Evolutionary conservation across 2,329 filamentous ascomycete genomes (phyloP), one percentile per base, ranked within the genome.

Genomic region (Cytospora paraplurivora): DNA sequence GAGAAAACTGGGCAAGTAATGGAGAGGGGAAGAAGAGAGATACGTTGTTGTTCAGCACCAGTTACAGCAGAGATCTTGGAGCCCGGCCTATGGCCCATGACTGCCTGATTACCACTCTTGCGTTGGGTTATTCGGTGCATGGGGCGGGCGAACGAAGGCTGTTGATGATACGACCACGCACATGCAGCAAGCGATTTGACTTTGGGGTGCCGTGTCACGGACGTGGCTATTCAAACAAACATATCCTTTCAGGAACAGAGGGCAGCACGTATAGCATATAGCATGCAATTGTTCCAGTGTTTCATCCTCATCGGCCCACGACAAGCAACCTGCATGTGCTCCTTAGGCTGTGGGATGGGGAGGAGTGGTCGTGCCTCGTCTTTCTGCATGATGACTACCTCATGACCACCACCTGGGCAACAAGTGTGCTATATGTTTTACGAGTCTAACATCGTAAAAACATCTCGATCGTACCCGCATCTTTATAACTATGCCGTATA

Each of bases 1-100:
- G 64, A 83, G 81, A 72, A 90, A 88, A 78, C 86, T 93, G 69
- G 54, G 64, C 13, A 33, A 64, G 57, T 64, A 34, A 63, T 12
- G 44, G 7, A 19, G 44, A 21, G n/a, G 7, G 8, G 7, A 7
- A 47, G 12, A 1, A 47, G n/a, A 19, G 21, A 21, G 1, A 1
- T 8, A 11, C n/a, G 19, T 10, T 47, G 44, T 17, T 8, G 44
- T 4, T 7, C 10, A 47, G 44, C n/a, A 19, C 44, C n/a, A 47
- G 21, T 19, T 47, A 12, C 8, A 21, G 21, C 8, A 13, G 12
- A 37, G 35, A 13, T 37, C 3, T 37, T 13, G 12, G 12, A 13
- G 35, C 35, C 12, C 35, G 35, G 35, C 8, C 12, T 13, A 13
- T 37, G 8, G 12, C 8, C 35, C 3, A 8, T 37, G 35, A 37